phyloP scores from a whole-genome alignment of 768 basidiomycete species.

The Boletus coccyginus region DNA sequence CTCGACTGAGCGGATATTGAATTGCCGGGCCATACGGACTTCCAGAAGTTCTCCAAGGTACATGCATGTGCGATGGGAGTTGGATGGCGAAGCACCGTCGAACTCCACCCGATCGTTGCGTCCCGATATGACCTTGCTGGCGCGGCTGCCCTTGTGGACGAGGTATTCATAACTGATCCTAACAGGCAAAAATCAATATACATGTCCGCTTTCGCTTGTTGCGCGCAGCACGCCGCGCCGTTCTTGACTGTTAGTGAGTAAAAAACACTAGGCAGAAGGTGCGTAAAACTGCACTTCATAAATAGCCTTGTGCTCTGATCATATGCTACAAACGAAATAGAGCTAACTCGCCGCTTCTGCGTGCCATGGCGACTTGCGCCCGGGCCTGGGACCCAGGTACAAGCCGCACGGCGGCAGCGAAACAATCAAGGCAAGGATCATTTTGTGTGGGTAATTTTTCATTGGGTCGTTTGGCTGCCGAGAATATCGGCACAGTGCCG shows the following conservation, averaged over 20 bases:
- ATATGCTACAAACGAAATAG: constrained; percentile 4
- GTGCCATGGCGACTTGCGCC: constrained; percentile 5
- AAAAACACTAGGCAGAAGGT: constrained; percentile 7
- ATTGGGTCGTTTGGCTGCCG: constrained; percentile 5
- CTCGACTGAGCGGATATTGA: constrained; percentile 35
- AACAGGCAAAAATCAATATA: constrained; percentile 9
- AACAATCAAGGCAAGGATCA: neutral
- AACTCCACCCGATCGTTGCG: constrained; percentile 17
- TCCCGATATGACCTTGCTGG: constrained; percentile 8
- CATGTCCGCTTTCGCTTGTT: constrained; percentile 18
- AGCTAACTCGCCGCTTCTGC: constrained; percentile 5
- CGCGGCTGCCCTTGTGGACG: constrained; percentile 14
- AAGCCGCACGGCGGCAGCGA: constrained; percentile 9
- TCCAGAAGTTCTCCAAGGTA: constrained; percentile 23
- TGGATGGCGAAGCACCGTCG: constrained; percentile 16
- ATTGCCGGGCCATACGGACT: constrained; percentile 27
- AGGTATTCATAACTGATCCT: constrained; percentile 23
- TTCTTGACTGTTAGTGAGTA: constrained; percentile 6
- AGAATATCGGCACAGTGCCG: constrained; percentile 4
- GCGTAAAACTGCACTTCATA: constrained; percentile 9
- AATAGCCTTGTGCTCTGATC: constrained; percentile 6
- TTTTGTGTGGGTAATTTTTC: neutral
- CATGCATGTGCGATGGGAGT: constrained; percentile 16
- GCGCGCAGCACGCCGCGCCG: constrained; percentile 14
- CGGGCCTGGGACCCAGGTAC: neutral